Percentiles rank a stretch among this genome's conserved stretches.
Conservation (phyloP, 2,329 filamentous ascomycete genomes). For the Fonsecaea multimorphosa region DNA sequence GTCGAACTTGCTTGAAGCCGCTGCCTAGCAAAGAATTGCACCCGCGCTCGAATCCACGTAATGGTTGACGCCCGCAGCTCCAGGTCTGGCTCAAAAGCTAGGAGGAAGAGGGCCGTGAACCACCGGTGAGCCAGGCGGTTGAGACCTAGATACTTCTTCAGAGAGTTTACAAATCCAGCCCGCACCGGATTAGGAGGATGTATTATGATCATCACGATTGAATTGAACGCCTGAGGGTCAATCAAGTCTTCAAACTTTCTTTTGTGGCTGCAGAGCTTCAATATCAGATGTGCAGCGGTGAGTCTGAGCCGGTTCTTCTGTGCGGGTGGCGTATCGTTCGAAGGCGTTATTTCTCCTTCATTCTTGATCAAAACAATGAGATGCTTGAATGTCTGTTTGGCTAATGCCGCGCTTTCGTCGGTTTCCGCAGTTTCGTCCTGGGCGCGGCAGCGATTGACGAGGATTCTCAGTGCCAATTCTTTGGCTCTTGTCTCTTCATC, state of each 20-base stretch:
- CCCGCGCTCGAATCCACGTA: conserved; percentile 87
- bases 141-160: conserved; percentile 88
- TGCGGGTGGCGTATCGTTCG: conserved; percentile 73
- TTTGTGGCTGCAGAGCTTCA: conserved; percentile 83
- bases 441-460: conserved; percentile 83
- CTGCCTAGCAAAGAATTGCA: conserved; percentile 65
- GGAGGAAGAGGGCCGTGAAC: conserved; percentile 87
- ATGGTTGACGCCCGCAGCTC: conserved; percentile 75
- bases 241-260: conserved; percentile 75
- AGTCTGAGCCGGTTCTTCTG: conserved; percentile 84
- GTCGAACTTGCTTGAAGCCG: conserved; percentile 46
- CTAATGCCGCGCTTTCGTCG: conserved; percentile 55
- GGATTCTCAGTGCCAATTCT: conserved; percentile 78
- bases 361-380: conserved; percentile 76
- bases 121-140: conserved; percentile 75
- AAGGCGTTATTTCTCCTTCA: conserved; percentile 80
- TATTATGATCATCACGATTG: conserved; percentile 79
- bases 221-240: conserved; percentile 76
- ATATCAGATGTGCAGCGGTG: conserved; percentile 75
- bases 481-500: conserved; percentile 86
- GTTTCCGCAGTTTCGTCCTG: conserved; percentile 58
- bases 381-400: conserved; percentile 75
- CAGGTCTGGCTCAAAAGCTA: conserved; percentile 84
- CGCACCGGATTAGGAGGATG: conserved; percentile 77
- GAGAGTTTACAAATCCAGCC: conserved; percentile 76